These are phyloP conservation scores for Xylaria sp. DNA, from an alignment of 2,329 filamentous ascomycete species.

Conservation along the genomic window DNA sequence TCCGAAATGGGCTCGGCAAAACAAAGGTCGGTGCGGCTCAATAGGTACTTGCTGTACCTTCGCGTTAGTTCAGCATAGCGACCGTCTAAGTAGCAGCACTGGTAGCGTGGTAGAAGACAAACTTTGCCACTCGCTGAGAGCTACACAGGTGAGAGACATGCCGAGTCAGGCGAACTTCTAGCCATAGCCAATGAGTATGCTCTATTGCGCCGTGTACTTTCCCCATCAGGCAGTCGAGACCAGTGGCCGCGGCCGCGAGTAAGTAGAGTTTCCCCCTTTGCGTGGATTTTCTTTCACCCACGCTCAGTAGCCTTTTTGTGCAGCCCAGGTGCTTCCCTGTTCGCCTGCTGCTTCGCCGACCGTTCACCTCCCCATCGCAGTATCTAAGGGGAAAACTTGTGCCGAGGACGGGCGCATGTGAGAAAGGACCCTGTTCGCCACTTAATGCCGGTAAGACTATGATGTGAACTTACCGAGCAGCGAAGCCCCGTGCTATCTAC, in stretches of 20 bases:
- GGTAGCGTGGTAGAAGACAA: conserved; percentile 9
- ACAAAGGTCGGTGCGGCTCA: conserved; percentile 28
- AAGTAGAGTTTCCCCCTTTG: conserved; percentile 35
- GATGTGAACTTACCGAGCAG: background rate
- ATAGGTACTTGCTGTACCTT: conserved; percentile 3
- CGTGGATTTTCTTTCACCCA: background rate
- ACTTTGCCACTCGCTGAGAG: conserved; percentile 20
- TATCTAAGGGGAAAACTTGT: background rate
- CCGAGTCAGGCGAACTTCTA: conserved; percentile 24
- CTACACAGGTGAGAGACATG: conserved; percentile 41
- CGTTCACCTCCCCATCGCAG: background rate
- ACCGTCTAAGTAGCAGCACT: conserved; percentile 9
- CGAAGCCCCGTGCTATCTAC: background rate
- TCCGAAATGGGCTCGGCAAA: conserved; percentile 22
- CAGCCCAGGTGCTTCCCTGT: background rate
- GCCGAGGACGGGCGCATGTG: background rate
- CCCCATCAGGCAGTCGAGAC: conserved; percentile 46
- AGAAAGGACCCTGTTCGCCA: conserved; percentile 8
- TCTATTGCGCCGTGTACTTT: conserved; percentile 42
- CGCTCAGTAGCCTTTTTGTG: background rate
- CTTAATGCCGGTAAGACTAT: conserved; percentile 10
- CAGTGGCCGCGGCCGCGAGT: conserved; percentile 38
- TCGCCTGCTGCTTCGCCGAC: background rate
- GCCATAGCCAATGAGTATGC: conserved; percentile 42
- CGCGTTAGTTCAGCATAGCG: background rate